Base-by-base conservation (phyloP, 164 flowering plant species). In the Vitis rupestris region DNA sequence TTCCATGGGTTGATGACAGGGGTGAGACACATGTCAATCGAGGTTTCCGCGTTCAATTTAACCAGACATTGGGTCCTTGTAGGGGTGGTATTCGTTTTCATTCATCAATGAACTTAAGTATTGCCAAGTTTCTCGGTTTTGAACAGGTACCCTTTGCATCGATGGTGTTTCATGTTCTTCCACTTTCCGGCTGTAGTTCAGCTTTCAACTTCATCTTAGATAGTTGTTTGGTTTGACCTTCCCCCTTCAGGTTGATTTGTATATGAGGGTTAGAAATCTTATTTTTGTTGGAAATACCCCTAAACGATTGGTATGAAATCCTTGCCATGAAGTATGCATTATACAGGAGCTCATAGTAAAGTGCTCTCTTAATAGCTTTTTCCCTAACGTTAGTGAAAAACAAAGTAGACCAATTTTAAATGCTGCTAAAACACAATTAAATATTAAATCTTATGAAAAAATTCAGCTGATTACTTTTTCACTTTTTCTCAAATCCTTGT, bases 1-100 rank as follows among this genome's bases (percentile, higher is more conserved):
- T 96, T 75, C 97, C 99, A 44, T 96, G 99, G 99, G 80, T 90
- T 65, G 99, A 96, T 82, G 99, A 96, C 75, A 86, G 93, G 74
- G 97, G 98, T 74, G 98, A 91, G 76, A 88, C 88, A 37, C 97
- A 96, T 81, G 95, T 96, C 55, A 92, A 89, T 74, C 87, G 97
- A 66, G 99, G 99, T 10, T 91, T 83, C 65, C 84, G 99, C 59
- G 97, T 93, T 59, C 98, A 96, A 53, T 93, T 93, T 72, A 96
- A 84, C 76, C 98, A 90, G 81, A 84, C 93, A 13, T 70, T 93
- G 75, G 99, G 99, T 75, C 99, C 99, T 30, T 96, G 97, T 76
- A 89, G 99, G 66, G 99, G 99, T 59, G 97, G 97, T 66, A 78
- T 96, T 14, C 98, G 98, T 51, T 93, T 83, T 69, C 98, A 96